A percentile compares a stretch with the other conserved stretches of the same genome.
These are phyloP conservation scores for Aspergillus pseudoglaucus DNA, from an alignment of 2,329 filamentous ascomycete genomes.

Conservation along the genomic window DNA sequence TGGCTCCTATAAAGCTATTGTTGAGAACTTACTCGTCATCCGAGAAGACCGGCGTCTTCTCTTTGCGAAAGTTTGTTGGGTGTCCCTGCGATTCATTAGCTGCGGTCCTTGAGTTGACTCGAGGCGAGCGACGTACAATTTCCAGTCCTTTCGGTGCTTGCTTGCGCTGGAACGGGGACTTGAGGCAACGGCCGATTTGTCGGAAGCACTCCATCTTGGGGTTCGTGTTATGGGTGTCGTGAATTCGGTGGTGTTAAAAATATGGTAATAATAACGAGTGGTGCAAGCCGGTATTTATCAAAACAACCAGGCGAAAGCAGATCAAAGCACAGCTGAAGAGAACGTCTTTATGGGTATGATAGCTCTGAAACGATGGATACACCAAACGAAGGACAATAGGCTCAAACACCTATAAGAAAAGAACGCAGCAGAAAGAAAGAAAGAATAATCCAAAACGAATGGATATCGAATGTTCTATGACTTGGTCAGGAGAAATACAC, in stretches of 20 bases:
- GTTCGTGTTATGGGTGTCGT: background rate
- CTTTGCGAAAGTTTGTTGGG: slow-evolving; percentile 39
- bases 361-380: slow-evolving; percentile 3
- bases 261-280: too few species aligned
- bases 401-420: slow-evolving; percentile 9
- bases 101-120: background rate
- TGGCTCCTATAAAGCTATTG: slow-evolving; percentile 3
- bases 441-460: too few species aligned
- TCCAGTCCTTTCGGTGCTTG: slow-evolving; percentile 24
- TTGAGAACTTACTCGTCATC: slow-evolving; percentile 31
- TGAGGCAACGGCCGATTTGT: slow-evolving; percentile 28
- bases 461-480: slow-evolving; percentile 19
- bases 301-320: too few species aligned
- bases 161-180: slow-evolving; percentile 25
- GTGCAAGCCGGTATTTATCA: too few species aligned
- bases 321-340: too few species aligned
- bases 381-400: slow-evolving; percentile 19
- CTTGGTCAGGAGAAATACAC: slow-evolving; percentile 10
- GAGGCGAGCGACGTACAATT: slow-evolving; percentile 22
- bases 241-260: background rate
- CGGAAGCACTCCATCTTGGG: slow-evolving; percentile 30
- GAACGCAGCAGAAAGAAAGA: slow-evolving; percentile 11
- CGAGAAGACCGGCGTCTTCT: slow-evolving; percentile 34
- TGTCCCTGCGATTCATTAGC: slow-evolving; percentile 26
- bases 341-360: background rate